phyloP scores from a whole-genome alignment of 768 basidiomycete genomes.

The Amanita muscaria region DNA sequence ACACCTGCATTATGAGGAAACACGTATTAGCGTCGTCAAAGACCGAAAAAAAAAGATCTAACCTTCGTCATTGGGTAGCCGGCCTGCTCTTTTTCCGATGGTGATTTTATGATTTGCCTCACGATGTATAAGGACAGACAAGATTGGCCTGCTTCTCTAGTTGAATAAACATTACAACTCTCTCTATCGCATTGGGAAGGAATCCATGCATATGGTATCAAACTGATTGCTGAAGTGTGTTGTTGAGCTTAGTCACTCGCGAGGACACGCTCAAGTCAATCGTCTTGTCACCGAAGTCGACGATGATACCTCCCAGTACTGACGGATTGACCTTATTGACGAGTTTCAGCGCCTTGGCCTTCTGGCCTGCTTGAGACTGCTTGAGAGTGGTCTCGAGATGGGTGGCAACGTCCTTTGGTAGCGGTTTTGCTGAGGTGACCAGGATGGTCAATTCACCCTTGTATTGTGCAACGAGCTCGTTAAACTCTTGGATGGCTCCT shows the following conservation, averaged over 20 bases:
- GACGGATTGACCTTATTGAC: conserved; percentile 93
- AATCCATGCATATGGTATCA: too few species aligned
- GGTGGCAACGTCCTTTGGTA: conserved; percentile 66
- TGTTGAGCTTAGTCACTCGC: conserved; percentile 92
- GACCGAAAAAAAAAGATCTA: conserved; percentile 11
- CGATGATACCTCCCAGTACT: conserved; percentile 83
- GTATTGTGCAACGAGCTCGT: conserved; percentile 80
- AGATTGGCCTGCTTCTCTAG: too few species aligned
- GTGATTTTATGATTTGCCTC: too few species aligned
- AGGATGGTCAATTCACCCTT: conserved; percentile 89
- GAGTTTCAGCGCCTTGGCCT: conserved; percentile 83
- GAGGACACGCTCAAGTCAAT: conserved; percentile 93
- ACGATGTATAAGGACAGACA: too few species aligned
- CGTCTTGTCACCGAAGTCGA: conserved; percentile 98
- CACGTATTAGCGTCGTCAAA: conserved; percentile 1
- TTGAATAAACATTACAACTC: too few species aligned
- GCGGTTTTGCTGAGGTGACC: conserved; percentile 80
- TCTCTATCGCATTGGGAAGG: too few species aligned
- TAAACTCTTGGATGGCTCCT: conserved; percentile 87
- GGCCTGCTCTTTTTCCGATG: too few species aligned
- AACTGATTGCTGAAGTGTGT: conserved; percentile 70
- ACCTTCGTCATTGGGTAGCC: conserved; percentile 44
- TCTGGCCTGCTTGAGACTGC: conserved; percentile 75
- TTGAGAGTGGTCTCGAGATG: conserved; percentile 82
- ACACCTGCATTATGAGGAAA: conserved; percentile 32